These are phyloP conservation scores for Lentinula guzmanii DNA, from an alignment of 768 basidiomycete species.

Conservation along the genomic window DNA sequence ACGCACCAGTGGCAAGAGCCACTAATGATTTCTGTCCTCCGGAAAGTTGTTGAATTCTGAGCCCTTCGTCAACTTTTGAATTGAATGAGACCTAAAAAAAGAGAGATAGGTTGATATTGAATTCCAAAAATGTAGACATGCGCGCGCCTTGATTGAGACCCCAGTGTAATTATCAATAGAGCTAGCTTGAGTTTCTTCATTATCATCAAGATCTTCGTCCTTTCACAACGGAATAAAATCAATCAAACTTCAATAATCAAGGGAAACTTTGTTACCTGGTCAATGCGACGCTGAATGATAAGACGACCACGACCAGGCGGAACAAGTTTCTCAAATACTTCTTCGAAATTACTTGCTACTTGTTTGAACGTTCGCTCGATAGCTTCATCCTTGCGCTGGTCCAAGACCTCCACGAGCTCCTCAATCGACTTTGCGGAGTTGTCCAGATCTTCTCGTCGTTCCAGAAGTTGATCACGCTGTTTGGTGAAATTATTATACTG, in stretches of 20 bases:
- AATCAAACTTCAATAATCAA: neutral
- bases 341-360: slow-evolving; percentile 94
- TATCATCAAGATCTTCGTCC: slow-evolving; percentile 73
- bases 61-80: slow-evolving; percentile 94
- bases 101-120: neutral
- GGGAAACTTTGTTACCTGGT: slow-evolving; percentile 48
- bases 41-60: slow-evolving; percentile 93
- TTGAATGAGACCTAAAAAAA: slow-evolving; percentile 89
- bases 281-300: slow-evolving; percentile 89
- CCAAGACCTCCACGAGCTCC: slow-evolving; percentile 88
- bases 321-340: slow-evolving; percentile 94
- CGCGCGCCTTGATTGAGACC: slow-evolving; percentile 81
- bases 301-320: slow-evolving; percentile 88
- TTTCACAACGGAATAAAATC: slow-evolving; percentile 15
- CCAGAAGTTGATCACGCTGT: slow-evolving; percentile 85
- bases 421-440: slow-evolving; percentile 85
- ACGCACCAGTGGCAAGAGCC: slow-evolving; percentile 82
- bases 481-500: slow-evolving; percentile 98
- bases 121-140: neutral
- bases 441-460: slow-evolving; percentile 88
- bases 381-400: slow-evolving; percentile 97
- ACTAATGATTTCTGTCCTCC: slow-evolving; percentile 98
- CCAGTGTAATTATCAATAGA: slow-evolving; percentile 93
- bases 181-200: slow-evolving; percentile 66
- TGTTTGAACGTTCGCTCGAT: slow-evolving; percentile 99